Base-by-base conservation (phyloP, 345 rosid genomes). In the Bretschneidera sinensis region DNA sequence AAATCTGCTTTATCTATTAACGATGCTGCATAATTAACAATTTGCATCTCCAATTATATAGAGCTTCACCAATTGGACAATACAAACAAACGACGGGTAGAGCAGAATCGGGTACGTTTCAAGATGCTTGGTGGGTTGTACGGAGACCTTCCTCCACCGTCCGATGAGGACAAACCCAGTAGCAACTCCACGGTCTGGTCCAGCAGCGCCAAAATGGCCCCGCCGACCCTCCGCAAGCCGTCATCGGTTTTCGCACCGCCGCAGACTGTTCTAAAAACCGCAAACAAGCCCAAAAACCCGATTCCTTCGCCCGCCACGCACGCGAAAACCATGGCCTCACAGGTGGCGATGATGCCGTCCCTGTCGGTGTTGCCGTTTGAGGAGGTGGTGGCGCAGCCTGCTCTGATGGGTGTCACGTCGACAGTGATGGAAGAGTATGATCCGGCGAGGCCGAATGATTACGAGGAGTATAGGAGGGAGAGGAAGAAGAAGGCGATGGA, bases 101-200 rank as follows among this genome's bases (percentile, higher is more conserved):
- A 28, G 33, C 33, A 28, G 8, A 28, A 28, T 39, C 45, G 6
- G 16, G 15, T 39, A 4, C 6, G 11, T 39, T 9, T 5, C 55
- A 45, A 68, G 33, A 92, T 89, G 98, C 79, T 89, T 0, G 99
- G 97, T 18, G 99, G 99, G 13, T 75, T 94, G 70, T 94, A 94
- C 74, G 97, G 97, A 17, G 99, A 90, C 51, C 96, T 94, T 10
- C 97, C 99, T 60, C 99, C 99, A n/a, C 99, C 99, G 17, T 78
- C 95, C 11, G 96, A 83, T 51, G 97, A 90, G 51, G 96, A 87
- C 47, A 89, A 92, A 56, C 77, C 95, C 43, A 69, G 70, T 22
- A 65, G 75, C 35, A 80, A 79, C 65, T 56, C 96, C 21, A 64
- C 84, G 57, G 92, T 85, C 18, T 94, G 97, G 99, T 90, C 99